Conservation (phyloP, 2,329 filamentous ascomycete species). For the Metarhizium brunneum region DNA sequence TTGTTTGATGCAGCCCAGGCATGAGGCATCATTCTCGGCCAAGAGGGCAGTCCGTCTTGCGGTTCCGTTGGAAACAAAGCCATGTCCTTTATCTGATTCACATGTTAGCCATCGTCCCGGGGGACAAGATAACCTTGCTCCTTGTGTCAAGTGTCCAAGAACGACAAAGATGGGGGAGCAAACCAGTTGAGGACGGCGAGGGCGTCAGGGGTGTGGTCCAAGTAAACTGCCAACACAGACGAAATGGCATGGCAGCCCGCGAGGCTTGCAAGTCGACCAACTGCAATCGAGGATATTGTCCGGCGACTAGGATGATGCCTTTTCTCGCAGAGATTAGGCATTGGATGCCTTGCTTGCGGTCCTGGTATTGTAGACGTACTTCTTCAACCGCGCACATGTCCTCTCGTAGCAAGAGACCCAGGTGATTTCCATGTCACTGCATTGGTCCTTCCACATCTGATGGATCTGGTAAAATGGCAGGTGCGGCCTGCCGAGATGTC, state of each 20-base stretch:
- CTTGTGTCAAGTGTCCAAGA: no score
- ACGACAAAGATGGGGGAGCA: not conserved
- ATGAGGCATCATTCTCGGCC: no score
- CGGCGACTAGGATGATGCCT: not conserved
- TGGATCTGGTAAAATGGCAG: not conserved
- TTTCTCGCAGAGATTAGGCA: not conserved
- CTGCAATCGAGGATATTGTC: not conserved
- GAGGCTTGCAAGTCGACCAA: not conserved
- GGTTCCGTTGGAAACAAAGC: not conserved
- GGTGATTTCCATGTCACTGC: not conserved
- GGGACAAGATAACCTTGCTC: not conserved
- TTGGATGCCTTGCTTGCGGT: no score
- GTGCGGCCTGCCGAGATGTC: not conserved
- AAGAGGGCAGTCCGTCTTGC: no score
- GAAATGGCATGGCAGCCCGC: not conserved
- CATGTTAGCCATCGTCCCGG: not conserved
- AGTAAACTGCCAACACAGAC: constrained; percentile 1
- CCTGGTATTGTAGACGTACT: not conserved
- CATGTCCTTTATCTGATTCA: not conserved
- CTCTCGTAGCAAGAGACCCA: not conserved
- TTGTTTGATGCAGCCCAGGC: no score
- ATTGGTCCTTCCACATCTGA: not conserved
- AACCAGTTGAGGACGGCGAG: not conserved
- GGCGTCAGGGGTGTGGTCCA: not conserved
- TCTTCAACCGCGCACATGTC: not conserved